Conservation (phyloP, 352 stramenopile genomes). For the Pythium utonaiense region DNA sequence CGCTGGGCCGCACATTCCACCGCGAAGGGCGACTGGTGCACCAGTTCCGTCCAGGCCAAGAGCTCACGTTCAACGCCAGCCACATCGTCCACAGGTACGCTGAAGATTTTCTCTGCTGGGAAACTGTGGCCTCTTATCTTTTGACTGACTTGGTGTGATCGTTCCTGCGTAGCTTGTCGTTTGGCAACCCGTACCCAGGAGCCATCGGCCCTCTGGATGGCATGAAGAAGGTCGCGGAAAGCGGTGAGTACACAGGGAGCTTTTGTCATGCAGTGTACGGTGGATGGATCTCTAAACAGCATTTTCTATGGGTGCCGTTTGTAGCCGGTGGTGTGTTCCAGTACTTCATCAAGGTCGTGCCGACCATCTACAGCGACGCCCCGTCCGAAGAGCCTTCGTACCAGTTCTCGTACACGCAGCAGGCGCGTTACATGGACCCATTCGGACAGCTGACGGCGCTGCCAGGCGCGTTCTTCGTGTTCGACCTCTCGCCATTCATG, state of each 20-base stretch:
- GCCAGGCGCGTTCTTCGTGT: slow-evolving; percentile 82
- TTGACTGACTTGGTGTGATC: not conserved
- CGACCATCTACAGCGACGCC: slow-evolving; percentile 81
- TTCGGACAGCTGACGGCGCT: slow-evolving; percentile 66
- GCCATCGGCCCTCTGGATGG: slow-evolving; percentile 48
- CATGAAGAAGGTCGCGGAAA: slow-evolving; percentile 41
- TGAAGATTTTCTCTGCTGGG: no score
- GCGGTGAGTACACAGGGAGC: slow-evolving; percentile 26
- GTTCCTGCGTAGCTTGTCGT: slow-evolving; percentile 42
- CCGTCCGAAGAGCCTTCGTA: slow-evolving; percentile 65
- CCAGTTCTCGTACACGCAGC: slow-evolving; percentile 85
- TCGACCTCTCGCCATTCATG: slow-evolving; percentile 84
- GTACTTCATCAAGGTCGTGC: slow-evolving; percentile 88
- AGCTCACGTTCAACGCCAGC: slow-evolving; percentile 76
- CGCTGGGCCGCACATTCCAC: slow-evolving; percentile 77
- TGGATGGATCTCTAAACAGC: no score
- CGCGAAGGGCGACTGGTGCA: slow-evolving; percentile 74
- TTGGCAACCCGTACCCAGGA: slow-evolving; percentile 51
- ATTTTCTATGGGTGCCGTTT: not conserved
- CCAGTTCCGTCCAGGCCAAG: slow-evolving; percentile 77
- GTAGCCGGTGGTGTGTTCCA: slow-evolving; percentile 76
- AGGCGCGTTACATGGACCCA: slow-evolving; percentile 68
- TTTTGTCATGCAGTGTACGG: no score
- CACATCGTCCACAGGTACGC: slow-evolving; percentile 66
- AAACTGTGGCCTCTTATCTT: no score